These are phyloP conservation scores for Auricularia sp. DNA, from an alignment of 768 basidiomycete species.

Conservation along the genomic window DNA sequence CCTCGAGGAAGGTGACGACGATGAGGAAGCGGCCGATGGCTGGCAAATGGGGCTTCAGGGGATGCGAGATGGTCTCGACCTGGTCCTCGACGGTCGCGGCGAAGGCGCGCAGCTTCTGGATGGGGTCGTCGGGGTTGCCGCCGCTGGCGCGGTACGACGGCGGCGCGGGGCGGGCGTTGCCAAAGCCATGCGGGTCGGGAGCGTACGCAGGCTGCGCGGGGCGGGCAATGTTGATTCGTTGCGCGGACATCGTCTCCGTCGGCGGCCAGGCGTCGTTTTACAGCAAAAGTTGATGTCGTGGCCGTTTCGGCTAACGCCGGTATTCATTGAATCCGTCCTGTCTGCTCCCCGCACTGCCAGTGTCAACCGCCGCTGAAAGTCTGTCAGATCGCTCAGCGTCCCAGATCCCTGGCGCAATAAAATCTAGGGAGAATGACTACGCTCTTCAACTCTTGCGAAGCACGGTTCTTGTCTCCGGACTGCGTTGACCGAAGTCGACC, in stretches of 20 bases:
- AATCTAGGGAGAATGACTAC: too few species aligned
- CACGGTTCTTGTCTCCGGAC: too few species aligned
- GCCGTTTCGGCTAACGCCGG: neutral
- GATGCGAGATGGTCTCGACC: constrained; percentile 86
- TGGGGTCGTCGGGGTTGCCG: constrained; percentile 54
- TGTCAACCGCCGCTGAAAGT: too few species aligned
- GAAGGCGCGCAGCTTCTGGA: constrained; percentile 63
- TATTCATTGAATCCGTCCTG: neutral
- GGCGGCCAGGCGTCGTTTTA: neutral
- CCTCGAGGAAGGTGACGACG: constrained; percentile 96
- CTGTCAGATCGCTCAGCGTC: too few species aligned
- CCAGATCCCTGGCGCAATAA: too few species aligned
- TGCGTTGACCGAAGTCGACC: too few species aligned
- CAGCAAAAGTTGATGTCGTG: neutral
- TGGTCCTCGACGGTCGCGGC: constrained; percentile 80
- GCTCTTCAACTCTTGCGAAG: too few species aligned
- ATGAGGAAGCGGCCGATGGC: constrained; percentile 93
- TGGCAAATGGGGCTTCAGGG: constrained; percentile 87
- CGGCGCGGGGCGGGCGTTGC: constrained; percentile 52
- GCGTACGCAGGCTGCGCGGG: constrained; percentile 48
- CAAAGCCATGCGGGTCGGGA: constrained; percentile 70
- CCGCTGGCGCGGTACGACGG: constrained; percentile 69
- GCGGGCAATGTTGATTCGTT: constrained; percentile 69
- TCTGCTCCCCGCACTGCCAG: neutral
- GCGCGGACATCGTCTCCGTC: neutral